Base-by-base conservation (phyloP, 306 rosid genomes). In the Alnus rubra region DNA sequence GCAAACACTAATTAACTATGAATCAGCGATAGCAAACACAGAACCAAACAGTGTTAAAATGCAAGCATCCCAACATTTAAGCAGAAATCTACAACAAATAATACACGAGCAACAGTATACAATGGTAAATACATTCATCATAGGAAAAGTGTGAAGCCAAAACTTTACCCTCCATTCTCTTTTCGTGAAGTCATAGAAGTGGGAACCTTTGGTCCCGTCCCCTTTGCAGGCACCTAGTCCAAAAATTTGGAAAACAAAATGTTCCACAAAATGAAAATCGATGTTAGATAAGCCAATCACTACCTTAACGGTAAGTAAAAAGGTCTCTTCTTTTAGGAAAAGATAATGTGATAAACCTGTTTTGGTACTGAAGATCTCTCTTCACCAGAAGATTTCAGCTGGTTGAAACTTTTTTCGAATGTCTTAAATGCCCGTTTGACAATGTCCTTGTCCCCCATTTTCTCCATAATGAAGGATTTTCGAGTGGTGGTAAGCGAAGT, bases 371-470 rank as follows among this genome's bases (percentile, higher is more conserved):
- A 78, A 76, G 85, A 78, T 76, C 56, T 84, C 79, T 84, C 93
- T 59, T 88, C 90, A 48, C 47, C 78, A 30, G 91, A 81, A 45
- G 89, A 30, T 75, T 84, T 88, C 65, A 83, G 63, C 83, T 87
- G 93, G 88, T 82, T 80, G 78, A 81, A 88, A 79, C 75, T 91
- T 82, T 89, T 92, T 76, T 92, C 96, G 88, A 95, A 95, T 19
- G 98, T 82, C 88, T 89, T 95, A 62, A 95, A 95, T 81, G 92
- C 98, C 77, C 98, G 89, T 82, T 86, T 92, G 71, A 95, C 97
- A 64, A 92, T 92, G 80, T 92, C 98, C 87, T 92, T 92, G 77
- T 95, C 98, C 71, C 94, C 98, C 98, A 93, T 95, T 67, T 77
- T 87, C 90, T 95, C 97, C 97, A 95, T 92, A 45, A 95, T 86